Evolutionary conservation across 2,329 filamentous ascomycete genomes (phyloP), one percentile per base, ranked within the genome.

Genomic region (Bimuria novae-zelandiae): DNA sequence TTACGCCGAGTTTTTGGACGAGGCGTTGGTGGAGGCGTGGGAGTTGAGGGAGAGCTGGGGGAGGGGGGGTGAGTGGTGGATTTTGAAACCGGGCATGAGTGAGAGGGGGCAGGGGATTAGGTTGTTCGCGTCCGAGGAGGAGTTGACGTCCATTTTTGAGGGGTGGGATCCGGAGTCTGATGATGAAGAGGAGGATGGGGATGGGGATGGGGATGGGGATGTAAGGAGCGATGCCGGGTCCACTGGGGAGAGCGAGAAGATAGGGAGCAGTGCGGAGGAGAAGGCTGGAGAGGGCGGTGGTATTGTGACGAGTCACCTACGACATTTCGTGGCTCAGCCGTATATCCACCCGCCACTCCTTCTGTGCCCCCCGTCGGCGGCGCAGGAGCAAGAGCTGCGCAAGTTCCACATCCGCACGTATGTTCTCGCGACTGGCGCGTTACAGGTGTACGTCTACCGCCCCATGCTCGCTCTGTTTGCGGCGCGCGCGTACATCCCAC

Each of bases 371-470:
- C 61, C 62, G 1, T 46, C 52, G 0, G 29, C 14, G 61, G 60
- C 30, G 14, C 33, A 48, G 40, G 14, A 30, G 2, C n/a, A 14
- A 7, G 35, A 21, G 25, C 79, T 81, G 55, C 84, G 89, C 59
- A 99, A 99, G 75, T 99, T 97, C 77, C 94, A 99, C 76, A 90
- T 99, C 68, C 83, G 94, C 39, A 90, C 89, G 1, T 99, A 99
- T 74, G 90, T 96, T 21, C 82, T 96, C 54, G 90, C 90, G 47
- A 80, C 87, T 1, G 92, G 92, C 37, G 84, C 87, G 1, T 79
- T 99, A 11, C 82, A 86, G 55, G 85, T 97, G 49, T 92, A 90
- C 76, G 89, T 97, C 62, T 96, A 95, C 81, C 85, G 80, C 63
- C 86, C 87, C 55, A 96, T 97, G 92, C 87, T 99, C 10, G 92